phyloP scores from a whole-genome alignment of 1,284 basidiomycete species.

The Chalciporus sp. region DNA sequence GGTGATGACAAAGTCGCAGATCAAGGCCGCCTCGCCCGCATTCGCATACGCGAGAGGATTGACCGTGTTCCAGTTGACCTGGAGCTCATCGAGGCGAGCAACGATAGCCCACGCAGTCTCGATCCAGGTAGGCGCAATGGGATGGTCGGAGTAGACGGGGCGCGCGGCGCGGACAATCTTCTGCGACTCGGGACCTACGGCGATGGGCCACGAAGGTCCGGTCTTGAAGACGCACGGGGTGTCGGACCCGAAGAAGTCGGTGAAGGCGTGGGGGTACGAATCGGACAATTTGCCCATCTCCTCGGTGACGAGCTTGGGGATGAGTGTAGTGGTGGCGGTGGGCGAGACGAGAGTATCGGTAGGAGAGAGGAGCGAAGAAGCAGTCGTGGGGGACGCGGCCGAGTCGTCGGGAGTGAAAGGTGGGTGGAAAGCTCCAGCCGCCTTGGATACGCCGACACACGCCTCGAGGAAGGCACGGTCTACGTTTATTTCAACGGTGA shows the following conservation, averaged over 20 bases:
- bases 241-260: conserved; percentile 33
- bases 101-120: conserved; percentile 20
- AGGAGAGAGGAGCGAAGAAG: background rate
- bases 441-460: conserved; percentile 8
- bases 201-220: conserved; percentile 30
- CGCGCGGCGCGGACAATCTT: conserved; percentile 33
- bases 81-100: conserved; percentile 18
- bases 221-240: conserved; percentile 35
- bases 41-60: conserved; percentile 27
- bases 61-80: conserved; percentile 25
- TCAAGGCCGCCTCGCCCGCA: conserved; percentile 13
- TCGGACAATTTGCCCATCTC: conserved; percentile 23
- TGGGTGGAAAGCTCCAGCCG: conserved; percentile 1
- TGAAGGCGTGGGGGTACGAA: conserved; percentile 30
- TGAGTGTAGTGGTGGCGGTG: background rate
- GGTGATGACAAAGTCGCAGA: conserved; percentile 25
- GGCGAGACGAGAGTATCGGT: background rate
- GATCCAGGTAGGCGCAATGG: conserved; percentile 26
- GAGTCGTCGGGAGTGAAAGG: background rate
- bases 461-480: background rate
- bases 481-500: background rate
- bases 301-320: background rate
- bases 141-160: conserved; percentile 33
- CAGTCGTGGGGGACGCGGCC: background rate
- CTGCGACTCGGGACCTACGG: conserved; percentile 28